Conservation (phyloP, 106 monocot species). For the Vanilla planifolia region DNA sequence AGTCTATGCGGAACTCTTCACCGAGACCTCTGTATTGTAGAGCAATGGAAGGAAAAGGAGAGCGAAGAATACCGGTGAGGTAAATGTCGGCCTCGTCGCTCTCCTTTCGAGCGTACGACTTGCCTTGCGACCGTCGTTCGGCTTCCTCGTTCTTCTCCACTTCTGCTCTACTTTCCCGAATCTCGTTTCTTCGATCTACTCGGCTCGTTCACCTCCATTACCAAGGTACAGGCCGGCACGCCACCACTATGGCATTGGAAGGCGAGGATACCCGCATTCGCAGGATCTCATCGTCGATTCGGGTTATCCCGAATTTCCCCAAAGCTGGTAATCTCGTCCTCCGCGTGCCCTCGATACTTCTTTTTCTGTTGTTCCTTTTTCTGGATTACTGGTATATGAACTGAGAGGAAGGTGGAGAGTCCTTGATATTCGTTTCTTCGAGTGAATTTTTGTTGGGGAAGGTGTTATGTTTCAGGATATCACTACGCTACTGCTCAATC, state of each 20-base stretch:
- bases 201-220: not conserved
- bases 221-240: not conserved
- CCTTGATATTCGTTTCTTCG: not conserved
- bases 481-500: conserved; percentile 84
- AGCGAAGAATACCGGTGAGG: no score
- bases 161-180: not conserved
- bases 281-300: conserved; percentile 61
- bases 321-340: conserved; percentile 43
- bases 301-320: conserved; percentile 85
- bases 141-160: no score
- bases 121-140: no score
- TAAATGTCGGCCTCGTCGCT: no score
- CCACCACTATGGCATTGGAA: conserved; percentile 5
- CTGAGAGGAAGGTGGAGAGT: not conserved
- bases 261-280: conserved; percentile 39
- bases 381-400: not conserved
- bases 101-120: no score
- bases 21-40: no score
- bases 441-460: conserved; percentile 10
- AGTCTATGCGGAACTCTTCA: no score
- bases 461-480: conserved; percentile 95
- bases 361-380: conserved; percentile 1
- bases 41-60: no score
- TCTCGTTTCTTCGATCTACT: not conserved
- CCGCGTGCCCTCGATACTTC: not conserved